Evolutionary conservation across 257 asterid genomes (phyloP).

Genomic region (Lantana camara): DNA sequence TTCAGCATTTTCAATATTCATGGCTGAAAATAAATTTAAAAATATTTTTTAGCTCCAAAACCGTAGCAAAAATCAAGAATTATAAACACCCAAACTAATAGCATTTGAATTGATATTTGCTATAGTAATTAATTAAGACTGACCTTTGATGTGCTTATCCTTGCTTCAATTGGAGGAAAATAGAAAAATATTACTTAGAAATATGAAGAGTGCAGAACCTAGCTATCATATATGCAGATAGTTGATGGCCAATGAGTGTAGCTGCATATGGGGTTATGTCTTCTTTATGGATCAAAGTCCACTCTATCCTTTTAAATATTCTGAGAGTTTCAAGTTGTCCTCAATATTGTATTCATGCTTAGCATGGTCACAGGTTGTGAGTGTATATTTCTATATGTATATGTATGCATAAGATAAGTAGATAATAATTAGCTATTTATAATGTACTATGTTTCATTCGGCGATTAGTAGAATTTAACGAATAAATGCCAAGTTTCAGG

Average conservation of each 20-base stretch:
- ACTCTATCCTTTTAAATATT: slow-evolving; percentile 15
- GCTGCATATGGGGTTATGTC: slow-evolving; percentile 42
- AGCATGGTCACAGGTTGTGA: neutral
- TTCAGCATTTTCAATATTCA: slow-evolving; percentile 29
- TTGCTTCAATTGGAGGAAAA: slow-evolving; percentile 15
- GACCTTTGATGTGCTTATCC: neutral
- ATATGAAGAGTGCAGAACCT: slow-evolving; percentile 5
- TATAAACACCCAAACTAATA: neutral
- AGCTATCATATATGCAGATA: neutral
- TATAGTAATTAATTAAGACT: neutral
- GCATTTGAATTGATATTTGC: too few species aligned
- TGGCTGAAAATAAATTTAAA: slow-evolving; percentile 7
- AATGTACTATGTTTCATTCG: neutral
- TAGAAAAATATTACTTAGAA: slow-evolving; percentile 10
- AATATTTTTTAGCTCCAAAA: neutral
- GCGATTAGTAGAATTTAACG: neutral
- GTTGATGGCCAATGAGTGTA: slow-evolving; percentile 33
- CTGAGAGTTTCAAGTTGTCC: slow-evolving; percentile 2
- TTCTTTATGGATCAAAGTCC: slow-evolving; percentile 12
- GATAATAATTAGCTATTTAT: slow-evolving; percentile 2
- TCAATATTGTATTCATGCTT: neutral
- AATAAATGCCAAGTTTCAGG: too few species aligned
- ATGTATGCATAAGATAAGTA: neutral
- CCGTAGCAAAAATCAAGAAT: neutral
- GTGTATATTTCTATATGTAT: neutral